Percentiles rank a stretch among this genome's conserved stretches.
Conservation (phyloP, 768 basidiomycete species). For the Lentinula raphanica region DNA sequence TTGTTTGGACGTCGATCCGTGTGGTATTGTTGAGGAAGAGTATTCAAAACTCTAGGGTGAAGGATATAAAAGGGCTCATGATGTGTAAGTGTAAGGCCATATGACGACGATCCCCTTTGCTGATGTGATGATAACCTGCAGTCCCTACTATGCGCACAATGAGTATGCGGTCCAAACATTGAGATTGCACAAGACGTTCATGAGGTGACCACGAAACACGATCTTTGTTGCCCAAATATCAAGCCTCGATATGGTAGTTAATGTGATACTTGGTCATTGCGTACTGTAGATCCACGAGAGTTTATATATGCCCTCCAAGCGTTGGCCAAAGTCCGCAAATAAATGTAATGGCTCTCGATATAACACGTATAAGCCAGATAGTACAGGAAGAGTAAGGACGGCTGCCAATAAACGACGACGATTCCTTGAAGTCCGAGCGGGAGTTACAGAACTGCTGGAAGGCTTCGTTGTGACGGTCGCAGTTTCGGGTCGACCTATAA, state of each 20-base stretch:
- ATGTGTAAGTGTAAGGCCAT: conserved; percentile 50
- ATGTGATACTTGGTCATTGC: background rate
- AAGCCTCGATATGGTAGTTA: background rate
- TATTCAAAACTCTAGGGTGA: conserved; percentile 49
- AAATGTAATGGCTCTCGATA: conserved; percentile 55
- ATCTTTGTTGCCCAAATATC: background rate
- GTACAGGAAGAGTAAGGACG: conserved; percentile 42
- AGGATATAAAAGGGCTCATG: conserved; percentile 63
- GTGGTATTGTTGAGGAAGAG: conserved; percentile 54
- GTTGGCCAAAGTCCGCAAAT: conserved; percentile 42
- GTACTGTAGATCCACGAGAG: conserved; percentile 33
- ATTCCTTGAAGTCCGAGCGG: conserved; percentile 18
- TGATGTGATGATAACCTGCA: conserved; percentile 19
- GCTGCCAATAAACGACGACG: conserved; percentile 16
- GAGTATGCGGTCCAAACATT: conserved; percentile 47
- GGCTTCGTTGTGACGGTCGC: background rate
- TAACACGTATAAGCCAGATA: conserved; percentile 50
- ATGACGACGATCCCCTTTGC: conserved; percentile 12
- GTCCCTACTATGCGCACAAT: conserved; percentile 64
- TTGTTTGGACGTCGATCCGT: conserved; percentile 54
- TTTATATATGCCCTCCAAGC: conserved; percentile 48
- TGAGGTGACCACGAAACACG: background rate
- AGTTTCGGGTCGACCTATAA: conserved; percentile 40
- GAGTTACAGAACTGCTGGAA: conserved; percentile 17
- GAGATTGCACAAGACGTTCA: background rate